Base-by-base conservation (phyloP, 257 asterid species). In the Misopates orontium region DNA sequence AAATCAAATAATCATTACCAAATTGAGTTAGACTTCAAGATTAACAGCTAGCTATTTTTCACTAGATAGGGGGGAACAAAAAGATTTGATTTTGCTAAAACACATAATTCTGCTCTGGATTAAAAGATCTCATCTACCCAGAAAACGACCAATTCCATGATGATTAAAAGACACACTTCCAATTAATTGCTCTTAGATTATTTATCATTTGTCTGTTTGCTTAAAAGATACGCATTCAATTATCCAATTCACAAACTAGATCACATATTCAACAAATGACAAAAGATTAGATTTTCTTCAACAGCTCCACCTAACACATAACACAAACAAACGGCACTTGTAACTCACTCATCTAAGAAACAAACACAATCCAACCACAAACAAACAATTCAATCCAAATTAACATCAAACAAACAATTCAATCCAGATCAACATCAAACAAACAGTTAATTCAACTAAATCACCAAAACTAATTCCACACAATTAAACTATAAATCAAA, bases 281-380 rank as follows among this genome's bases (percentile, higher is more conserved):
- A 54, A 66, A 25, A 44, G 49, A 60, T 68, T 31, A 65, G 56
- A 67, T 62, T 40, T 45, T 45, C 36, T 45, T 4, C 51, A 2
- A 16, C 73, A 73, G 9, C 15, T 53, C 71, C 36, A 41, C 57
- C 72, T 11, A 68, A 32, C 5, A 41, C 31, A 56, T 47, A 68
- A 32, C 5, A 41, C 31, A 56, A 39, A 53, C 62, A 59, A 68
- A 28, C 53, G 50, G 2, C 10, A 20, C 42, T 75, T 64, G 68
- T 69, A 65, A 66, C 69, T 58, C 36, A 31, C 60, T 63, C 47
- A 58, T 36, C 59, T 16, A 47, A n/a, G n/a, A n/a, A n/a, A 24
- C 36, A 23, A 18, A 67, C 73, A 66, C 53, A 24, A 60, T 56
- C 67, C 70, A 59, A 39, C 66, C 44, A 31, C 49, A 28, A 56